phyloP scores from a whole-genome alignment of 2,329 filamentous ascomycete genomes.

The Orbilia ellipsospora region DNA sequence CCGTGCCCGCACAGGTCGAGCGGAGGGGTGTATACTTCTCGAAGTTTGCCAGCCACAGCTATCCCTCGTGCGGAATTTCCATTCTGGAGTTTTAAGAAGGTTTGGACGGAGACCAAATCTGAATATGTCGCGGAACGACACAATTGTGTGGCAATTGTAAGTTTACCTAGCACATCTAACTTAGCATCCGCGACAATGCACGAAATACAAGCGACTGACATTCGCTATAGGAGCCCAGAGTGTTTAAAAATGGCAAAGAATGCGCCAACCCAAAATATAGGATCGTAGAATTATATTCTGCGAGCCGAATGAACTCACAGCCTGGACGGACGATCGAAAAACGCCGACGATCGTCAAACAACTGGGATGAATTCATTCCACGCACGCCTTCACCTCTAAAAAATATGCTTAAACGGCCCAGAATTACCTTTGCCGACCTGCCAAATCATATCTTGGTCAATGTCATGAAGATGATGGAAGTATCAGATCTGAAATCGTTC shows the following conservation, averaged over 20 bases:
- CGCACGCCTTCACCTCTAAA: constrained; percentile 1
- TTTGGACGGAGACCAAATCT: constrained; percentile 11
- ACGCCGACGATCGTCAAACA: neutral
- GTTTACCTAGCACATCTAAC: neutral
- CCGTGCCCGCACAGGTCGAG: neutral
- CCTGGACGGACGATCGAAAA: constrained; percentile 3
- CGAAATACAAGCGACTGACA: neutral
- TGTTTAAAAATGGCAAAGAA: constrained; percentile 13
- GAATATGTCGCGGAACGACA: constrained; percentile 15
- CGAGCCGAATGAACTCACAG: constrained; percentile 7
- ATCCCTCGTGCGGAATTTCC: constrained; percentile 10
- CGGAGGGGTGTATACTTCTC: constrained; percentile 9
- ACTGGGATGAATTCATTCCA: neutral
- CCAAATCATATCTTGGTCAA: constrained; percentile 7
- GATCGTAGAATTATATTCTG: constrained; percentile 14
- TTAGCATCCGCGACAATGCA: neutral
- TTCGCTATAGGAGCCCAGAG: constrained; percentile 7
- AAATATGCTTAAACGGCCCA: constrained; percentile 2
- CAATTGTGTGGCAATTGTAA: constrained; percentile 12
- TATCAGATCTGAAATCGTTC: constrained; percentile 8
- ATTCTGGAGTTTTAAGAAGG: constrained; percentile 18
- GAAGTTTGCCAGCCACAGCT: neutral
- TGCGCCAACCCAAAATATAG: constrained; percentile 17
- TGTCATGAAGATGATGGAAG: constrained; percentile 11
- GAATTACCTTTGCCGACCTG: neutral